phyloP scores from a whole-genome alignment of 148 eudicot species.

The Oxyria digyna region DNA sequence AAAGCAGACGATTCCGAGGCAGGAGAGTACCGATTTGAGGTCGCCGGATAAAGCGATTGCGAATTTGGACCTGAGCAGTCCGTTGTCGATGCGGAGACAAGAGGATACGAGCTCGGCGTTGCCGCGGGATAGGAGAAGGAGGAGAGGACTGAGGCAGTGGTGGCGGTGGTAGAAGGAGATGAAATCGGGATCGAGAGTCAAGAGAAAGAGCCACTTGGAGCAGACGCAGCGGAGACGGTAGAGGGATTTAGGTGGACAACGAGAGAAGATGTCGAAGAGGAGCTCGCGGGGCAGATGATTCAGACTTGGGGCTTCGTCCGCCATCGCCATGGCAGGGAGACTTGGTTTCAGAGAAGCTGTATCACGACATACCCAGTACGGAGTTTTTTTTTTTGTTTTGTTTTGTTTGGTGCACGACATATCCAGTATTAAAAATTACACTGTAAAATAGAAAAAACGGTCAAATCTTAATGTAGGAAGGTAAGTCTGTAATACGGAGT shows the following conservation, averaged over 20 bases:
- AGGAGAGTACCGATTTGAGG: slow-evolving; percentile 13
- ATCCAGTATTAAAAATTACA: too few species aligned
- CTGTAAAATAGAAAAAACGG: too few species aligned
- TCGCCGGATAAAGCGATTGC: slow-evolving; percentile 12
- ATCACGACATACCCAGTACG: too few species aligned
- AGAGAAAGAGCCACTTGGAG: slow-evolving; percentile 13
- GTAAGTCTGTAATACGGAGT: too few species aligned
- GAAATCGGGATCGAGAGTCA: slow-evolving; percentile 17
- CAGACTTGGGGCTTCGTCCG: slow-evolving; percentile 5
- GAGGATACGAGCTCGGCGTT: slow-evolving; percentile 7
- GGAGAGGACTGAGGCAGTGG: slow-evolving; percentile 23
- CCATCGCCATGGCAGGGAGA: slow-evolving; percentile 2
- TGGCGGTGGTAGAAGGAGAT: slow-evolving; percentile 20
- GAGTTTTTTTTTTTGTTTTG: too few species aligned
- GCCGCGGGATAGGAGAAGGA: slow-evolving; percentile 11
- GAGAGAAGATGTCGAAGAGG: slow-evolving; percentile 26
- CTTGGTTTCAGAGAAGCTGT: too few species aligned
- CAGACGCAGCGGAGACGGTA: slow-evolving; percentile 17
- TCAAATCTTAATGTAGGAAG: too few species aligned
- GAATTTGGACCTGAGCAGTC: slow-evolving; percentile 12
- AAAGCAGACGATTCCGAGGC: slow-evolving; percentile 22
- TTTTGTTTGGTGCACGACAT: too few species aligned
- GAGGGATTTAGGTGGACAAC: slow-evolving; percentile 19
- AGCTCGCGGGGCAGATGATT: slow-evolving; percentile 27
- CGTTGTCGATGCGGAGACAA: slow-evolving; percentile 18